Percentiles rank a stretch among this genome's conserved stretches.
These are phyloP conservation scores for Spirogloea muscicola DNA, from an alignment of 139 green algal genomes.

Conservation along the genomic window DNA sequence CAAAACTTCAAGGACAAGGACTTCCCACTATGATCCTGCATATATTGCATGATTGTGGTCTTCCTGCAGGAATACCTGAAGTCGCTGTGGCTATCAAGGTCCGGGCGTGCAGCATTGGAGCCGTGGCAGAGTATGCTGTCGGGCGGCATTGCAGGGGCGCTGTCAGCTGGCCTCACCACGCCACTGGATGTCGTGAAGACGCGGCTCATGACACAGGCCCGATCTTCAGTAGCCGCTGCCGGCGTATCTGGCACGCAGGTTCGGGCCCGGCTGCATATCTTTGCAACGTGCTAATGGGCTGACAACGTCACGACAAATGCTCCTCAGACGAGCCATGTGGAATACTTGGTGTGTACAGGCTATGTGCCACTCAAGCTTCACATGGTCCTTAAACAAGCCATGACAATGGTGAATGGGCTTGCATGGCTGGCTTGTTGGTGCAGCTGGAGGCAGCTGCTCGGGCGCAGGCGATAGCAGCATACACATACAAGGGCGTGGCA, in stretches of 20 bases:
- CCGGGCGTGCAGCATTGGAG: not conserved
- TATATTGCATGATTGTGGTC: no score
- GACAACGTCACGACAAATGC: not conserved
- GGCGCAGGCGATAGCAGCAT: constrained; percentile 18
- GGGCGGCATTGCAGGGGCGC: constrained; percentile 64
- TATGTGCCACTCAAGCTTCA: not conserved
- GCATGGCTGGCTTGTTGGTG: not conserved
- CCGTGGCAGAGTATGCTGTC: constrained; percentile 38
- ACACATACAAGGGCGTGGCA: constrained; percentile 18
- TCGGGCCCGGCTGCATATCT: not conserved
- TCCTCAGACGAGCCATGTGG: not conserved
- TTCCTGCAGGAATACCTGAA: constrained; percentile 36
- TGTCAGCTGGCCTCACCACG: constrained; percentile 79
- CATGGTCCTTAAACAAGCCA: not conserved
- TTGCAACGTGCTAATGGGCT: not conserved
- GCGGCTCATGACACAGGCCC: constrained; percentile 57
- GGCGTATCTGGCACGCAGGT: constrained; percentile 22
- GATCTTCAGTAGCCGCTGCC: not conserved
- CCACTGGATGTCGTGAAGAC: constrained; percentile 98
- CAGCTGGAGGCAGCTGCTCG: constrained; percentile 21
- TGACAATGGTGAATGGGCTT: not conserved
- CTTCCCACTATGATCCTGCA: no score
- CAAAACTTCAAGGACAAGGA: no score
- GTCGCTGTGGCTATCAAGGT: constrained; percentile 3
- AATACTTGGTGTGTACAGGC: not conserved